Evolutionary conservation across 1,139 yeast genomes (phyloP).

Genomic region (Pichia sp.): DNA sequence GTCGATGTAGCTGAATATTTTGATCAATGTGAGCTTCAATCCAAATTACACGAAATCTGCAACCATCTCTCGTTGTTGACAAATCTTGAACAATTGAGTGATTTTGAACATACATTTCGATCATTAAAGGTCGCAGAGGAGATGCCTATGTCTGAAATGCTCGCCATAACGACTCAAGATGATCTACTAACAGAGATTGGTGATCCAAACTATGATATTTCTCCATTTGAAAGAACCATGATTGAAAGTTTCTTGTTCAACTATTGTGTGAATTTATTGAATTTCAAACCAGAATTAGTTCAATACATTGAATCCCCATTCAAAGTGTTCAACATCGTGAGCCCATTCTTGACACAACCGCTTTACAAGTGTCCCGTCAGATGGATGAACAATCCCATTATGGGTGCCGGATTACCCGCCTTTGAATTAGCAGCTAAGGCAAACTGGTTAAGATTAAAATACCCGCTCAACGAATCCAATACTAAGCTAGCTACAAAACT

Average conservation of each 20-base stretch:
- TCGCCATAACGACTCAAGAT: neutral
- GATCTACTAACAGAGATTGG: neutral
- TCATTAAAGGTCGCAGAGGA: neutral
- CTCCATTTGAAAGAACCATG: constrained; percentile 27
- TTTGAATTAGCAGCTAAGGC: constrained; percentile 20
- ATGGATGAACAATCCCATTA: constrained; percentile 26
- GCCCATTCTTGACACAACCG: constrained; percentile 7
- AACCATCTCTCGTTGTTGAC: neutral
- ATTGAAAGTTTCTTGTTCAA: constrained; percentile 31
- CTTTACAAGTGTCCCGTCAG: constrained; percentile 18
- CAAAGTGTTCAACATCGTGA: constrained; percentile 20
- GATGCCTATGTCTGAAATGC: neutral
- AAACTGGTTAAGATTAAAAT: constrained; percentile 15
- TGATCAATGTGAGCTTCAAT: neutral
- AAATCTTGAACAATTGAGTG: neutral
- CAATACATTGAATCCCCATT: constrained; percentile 22
- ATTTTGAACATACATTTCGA: neutral
- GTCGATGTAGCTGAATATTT: neutral
- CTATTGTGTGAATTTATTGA: constrained; percentile 26
- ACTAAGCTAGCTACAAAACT: constrained; percentile 5
- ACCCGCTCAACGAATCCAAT: constrained; percentile 14
- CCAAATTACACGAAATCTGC: constrained; percentile 1
- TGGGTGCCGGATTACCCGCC: constrained; percentile 22
- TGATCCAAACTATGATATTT: neutral
- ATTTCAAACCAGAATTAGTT: constrained; percentile 14